Evolutionary conservation across 2,329 filamentous ascomycete species (phyloP), one percentile per base, ranked within the genome.

Genomic region (Metarhizium anisopliae): DNA sequence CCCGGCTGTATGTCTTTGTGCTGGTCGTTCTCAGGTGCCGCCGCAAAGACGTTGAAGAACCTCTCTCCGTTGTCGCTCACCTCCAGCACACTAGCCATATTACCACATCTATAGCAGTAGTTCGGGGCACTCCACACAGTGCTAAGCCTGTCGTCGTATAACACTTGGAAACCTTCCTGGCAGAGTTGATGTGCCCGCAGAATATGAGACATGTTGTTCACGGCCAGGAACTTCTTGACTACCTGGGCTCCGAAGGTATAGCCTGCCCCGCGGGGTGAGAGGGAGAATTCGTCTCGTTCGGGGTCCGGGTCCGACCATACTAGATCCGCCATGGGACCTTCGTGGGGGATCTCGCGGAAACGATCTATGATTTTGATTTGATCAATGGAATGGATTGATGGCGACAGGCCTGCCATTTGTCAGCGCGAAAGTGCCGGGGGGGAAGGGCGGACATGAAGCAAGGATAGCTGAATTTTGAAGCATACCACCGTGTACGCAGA

Each of bases 311-410:
- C 94, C 20, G 91, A 96, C 94, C 94, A 99, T 36, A 99, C 94
- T 5, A 99, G 77, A 71, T 99, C 94, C n/a, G 94, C 94, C 94
- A 99, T 99, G 38, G 94, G 94, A 0, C 94, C 94, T 73, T 99
- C 94, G 74, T 99, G 94, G 5, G 94, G 94, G 58, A 99, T 99
- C 70, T 99, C 94, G 63, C 94, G 86, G 77, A 97, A 99, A 50
- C 94, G 90, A 74, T 99, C 94, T 69, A 99, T 97, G 71, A 99
- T 95, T 73, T 99, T 97, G 74, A 99, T 97, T 74, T 99, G 94
- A 71, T 99, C 94, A 68, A 99, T 96, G 49, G 90, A 95, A 73
- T 99, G 94, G 69, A 99, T 97, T 35, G 88, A 92, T 1, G 89
- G 89, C 1, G 88, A 92, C 20, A 94, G 80, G 25, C 89, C 86